A percentile compares a stretch with the other conserved stretches of the same genome.
Evolutionary conservation across 805 yeast species (phyloP).

Genomic region (Suhomyces pyralidae): DNA sequence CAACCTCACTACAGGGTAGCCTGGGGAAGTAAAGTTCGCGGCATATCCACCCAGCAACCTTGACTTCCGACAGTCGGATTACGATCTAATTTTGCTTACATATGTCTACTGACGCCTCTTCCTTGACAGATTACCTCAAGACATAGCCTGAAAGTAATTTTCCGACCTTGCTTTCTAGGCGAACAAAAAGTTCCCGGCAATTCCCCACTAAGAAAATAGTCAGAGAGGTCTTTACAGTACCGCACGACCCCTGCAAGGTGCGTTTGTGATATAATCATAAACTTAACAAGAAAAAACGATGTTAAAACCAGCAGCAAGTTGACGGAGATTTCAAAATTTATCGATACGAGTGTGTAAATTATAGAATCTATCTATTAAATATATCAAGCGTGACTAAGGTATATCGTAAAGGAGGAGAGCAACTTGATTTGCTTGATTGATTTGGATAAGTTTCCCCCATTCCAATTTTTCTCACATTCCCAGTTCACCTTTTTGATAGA

Average conservation of each 20-base stretch:
- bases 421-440: neutral
- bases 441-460: neutral
- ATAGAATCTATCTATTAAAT: constrained; percentile 1
- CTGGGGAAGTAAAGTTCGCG: neutral
- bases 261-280: constrained; percentile 1
- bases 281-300: neutral
- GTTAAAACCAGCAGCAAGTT: constrained; percentile 3
- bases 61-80: neutral
- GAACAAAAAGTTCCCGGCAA: neutral
- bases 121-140: neutral
- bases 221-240: neutral
- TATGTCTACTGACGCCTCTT: neutral
- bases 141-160: neutral
- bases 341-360: neutral
- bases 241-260: constrained; percentile 3
- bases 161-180: neutral
- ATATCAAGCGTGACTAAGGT: neutral
- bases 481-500: neutral
- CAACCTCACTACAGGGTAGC: neutral
- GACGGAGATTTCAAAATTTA: constrained; percentile 1
- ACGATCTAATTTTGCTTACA: neutral
- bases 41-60: neutral
- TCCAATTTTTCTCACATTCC: neutral
- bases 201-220: neutral
- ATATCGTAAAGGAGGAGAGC: neutral